These are phyloP conservation scores for Niveomyces coronatus DNA, from an alignment of 2,329 filamentous ascomycete genomes.

Conservation along the genomic window DNA sequence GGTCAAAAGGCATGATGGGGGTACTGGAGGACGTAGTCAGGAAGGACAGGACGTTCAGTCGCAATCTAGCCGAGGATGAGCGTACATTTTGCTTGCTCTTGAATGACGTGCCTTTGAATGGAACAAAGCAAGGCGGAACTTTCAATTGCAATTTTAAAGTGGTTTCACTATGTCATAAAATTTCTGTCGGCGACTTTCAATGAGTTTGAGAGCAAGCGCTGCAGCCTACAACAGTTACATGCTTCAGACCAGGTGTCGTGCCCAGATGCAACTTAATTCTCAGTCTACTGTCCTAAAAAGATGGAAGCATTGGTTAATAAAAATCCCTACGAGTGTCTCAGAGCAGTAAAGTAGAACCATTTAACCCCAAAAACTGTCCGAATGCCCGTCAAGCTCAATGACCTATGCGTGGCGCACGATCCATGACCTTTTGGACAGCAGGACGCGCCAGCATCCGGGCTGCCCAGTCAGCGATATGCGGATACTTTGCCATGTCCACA, in stretches of 20 bases:
- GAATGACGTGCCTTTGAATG: background rate
- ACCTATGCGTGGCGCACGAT: background rate
- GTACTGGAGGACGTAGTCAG: background rate
- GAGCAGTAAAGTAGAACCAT: background rate
- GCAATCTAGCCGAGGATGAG: background rate
- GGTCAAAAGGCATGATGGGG: background rate
- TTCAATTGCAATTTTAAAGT: background rate
- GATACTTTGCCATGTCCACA: conserved; percentile 21
- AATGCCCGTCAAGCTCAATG: background rate
- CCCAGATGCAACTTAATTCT: background rate
- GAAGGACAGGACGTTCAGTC: background rate
- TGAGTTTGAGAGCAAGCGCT: background rate
- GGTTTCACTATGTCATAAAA: background rate
- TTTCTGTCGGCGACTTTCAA: background rate
- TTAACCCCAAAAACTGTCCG: background rate
- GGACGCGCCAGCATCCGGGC: conserved; percentile 17
- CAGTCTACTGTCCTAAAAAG: background rate
- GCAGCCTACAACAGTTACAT: background rate
- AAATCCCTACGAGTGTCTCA: background rate
- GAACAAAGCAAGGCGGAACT: background rate
- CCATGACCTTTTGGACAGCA: conserved; percentile 12
- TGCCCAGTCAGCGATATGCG: conserved; percentile 20
- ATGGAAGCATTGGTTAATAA: background rate
- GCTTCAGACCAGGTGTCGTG: background rate
- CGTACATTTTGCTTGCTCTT: background rate